Percentiles rank a stretch among this genome's conserved stretches.
These are phyloP conservation scores for Spatholobus suberectus DNA, from an alignment of 306 rosid species.

Conservation along the genomic window DNA sequence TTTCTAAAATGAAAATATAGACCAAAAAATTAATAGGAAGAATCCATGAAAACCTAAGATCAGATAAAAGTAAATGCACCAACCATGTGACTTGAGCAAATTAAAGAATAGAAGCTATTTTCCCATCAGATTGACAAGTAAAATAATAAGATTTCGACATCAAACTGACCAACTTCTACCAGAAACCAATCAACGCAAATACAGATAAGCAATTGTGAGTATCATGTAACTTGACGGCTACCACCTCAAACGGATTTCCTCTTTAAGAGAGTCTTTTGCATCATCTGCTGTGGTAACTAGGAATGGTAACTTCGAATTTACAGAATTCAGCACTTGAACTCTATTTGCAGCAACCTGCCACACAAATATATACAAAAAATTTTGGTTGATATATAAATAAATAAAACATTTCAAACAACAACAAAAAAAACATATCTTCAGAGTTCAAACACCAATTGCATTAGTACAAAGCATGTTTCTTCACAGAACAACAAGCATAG, in stretches of 20 bases:
- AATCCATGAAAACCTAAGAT: not conserved
- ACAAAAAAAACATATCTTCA: not conserved
- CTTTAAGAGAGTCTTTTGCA: slow-evolving; percentile 83
- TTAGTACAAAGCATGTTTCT: not conserved
- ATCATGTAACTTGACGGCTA: slow-evolving; percentile 12
- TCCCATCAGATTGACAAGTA: not conserved
- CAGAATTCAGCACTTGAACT: slow-evolving; percentile 81
- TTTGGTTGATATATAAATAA: not conserved
- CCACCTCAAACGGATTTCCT: slow-evolving; percentile 92
- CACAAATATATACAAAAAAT: slow-evolving; percentile 26
- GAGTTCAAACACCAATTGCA: not conserved
- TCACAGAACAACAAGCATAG: slow-evolving; percentile 9
- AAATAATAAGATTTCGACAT: slow-evolving; percentile 11
- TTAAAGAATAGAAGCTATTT: slow-evolving; percentile 20
- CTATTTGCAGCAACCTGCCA: slow-evolving; percentile 79
- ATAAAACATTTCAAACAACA: not conserved
- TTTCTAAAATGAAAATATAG: not conserved
- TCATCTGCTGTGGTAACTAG: slow-evolving; percentile 81
- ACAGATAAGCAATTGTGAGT: slow-evolving; percentile 10
- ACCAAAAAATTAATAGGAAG: slow-evolving; percentile 5
- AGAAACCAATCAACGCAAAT: slow-evolving; percentile 4
- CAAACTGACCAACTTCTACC: not conserved
- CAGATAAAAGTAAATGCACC: not conserved
- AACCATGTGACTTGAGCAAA: slow-evolving; percentile 11
- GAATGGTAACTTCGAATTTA: slow-evolving; percentile 82